Percentiles rank a stretch among this genome's conserved stretches.
Conservation (phyloP, 306 rosid species). For the Trichosanthes truncata region DNA sequence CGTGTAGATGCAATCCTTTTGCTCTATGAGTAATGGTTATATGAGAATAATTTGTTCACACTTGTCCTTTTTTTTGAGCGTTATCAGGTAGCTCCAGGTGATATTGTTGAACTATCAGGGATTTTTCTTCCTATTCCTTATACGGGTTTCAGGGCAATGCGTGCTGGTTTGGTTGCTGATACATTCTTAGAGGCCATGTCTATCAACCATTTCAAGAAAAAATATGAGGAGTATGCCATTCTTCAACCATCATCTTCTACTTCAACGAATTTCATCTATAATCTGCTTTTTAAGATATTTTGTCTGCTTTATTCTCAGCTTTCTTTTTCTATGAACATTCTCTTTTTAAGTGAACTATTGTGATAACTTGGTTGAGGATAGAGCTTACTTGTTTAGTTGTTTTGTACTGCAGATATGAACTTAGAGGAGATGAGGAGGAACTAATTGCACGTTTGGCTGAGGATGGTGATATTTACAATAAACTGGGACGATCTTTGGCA, state of each 20-base stretch:
- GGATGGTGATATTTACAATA: slow-evolving; percentile 89
- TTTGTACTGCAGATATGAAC: slow-evolving; percentile 53
- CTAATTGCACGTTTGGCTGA: slow-evolving; percentile 62
- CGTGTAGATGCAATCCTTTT: neutral
- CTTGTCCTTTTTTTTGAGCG: neutral
- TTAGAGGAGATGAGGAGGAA: slow-evolving; percentile 81
- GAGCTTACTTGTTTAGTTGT: neutral
- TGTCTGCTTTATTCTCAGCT: neutral
- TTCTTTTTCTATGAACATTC: neutral
- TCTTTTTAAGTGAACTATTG: neutral
- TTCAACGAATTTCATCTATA: neutral
- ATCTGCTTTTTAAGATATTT: neutral
- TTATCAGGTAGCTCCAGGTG: slow-evolving; percentile 90
- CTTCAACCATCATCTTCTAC: slow-evolving; percentile 1
- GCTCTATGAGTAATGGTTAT: neutral
- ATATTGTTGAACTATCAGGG: slow-evolving; percentile 87
- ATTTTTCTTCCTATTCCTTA: slow-evolving; percentile 96
- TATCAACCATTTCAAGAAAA: slow-evolving; percentile 80
- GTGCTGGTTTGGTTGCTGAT: slow-evolving; percentile 94
- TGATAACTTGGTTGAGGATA: neutral
- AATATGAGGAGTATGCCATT: slow-evolving; percentile 84
- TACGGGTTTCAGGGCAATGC: slow-evolving; percentile 91
- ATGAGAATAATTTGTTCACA: neutral
- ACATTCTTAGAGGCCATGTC: slow-evolving; percentile 98
- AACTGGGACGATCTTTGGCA: slow-evolving; percentile 76